Conservation (phyloP, 192 early-diverging fungal species). For the Dissophora ornata region DNA sequence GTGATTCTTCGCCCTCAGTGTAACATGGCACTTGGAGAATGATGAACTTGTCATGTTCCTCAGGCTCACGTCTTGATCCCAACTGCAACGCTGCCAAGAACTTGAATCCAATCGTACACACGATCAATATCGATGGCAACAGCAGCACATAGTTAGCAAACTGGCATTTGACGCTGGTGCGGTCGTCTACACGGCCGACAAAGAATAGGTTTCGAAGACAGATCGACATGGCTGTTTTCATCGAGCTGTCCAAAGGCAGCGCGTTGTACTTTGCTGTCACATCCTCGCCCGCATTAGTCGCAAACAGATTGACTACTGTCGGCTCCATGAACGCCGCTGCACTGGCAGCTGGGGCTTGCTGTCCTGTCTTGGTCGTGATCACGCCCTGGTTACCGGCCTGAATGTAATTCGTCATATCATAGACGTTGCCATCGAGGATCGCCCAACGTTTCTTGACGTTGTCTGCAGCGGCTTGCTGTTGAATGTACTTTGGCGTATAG, state of each 20-base stretch:
- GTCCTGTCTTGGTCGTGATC: conserved; percentile 47
- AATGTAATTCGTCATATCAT: conserved; percentile 79
- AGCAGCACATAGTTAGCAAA: conserved; percentile 89
- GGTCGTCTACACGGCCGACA: conserved; percentile 86
- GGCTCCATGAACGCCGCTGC: conserved; percentile 70
- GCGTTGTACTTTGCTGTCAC: conserved; percentile 69
- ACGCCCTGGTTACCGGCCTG: conserved; percentile 59
- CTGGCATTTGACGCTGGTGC: conserved; percentile 81
- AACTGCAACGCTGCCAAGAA: conserved; percentile 96
- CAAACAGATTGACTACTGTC: conserved; percentile 71
- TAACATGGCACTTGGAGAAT: conserved; percentile 97
- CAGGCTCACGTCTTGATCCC: conserved; percentile 77
- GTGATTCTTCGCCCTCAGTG: conserved; percentile 95
- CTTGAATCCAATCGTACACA: conserved; percentile 89
- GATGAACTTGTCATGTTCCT: conserved; percentile 91
- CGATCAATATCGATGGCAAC: conserved; percentile 83
- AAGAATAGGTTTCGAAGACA: conserved; percentile 91
- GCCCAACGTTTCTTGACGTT: conserved; percentile 68
- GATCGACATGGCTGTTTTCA: conserved; percentile 64
- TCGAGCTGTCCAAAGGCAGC: conserved; percentile 58
- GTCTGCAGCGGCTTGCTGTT: conserved; percentile 64
- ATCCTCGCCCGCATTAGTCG: conserved; percentile 70
- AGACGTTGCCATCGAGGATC: conserved; percentile 77
- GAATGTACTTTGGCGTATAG: conserved; percentile 66
- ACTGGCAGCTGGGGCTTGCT: conserved; percentile 54